phyloP scores from a whole-genome alignment of 2,329 filamentous ascomycete genomes.

The Colletotrichum lentis region DNA sequence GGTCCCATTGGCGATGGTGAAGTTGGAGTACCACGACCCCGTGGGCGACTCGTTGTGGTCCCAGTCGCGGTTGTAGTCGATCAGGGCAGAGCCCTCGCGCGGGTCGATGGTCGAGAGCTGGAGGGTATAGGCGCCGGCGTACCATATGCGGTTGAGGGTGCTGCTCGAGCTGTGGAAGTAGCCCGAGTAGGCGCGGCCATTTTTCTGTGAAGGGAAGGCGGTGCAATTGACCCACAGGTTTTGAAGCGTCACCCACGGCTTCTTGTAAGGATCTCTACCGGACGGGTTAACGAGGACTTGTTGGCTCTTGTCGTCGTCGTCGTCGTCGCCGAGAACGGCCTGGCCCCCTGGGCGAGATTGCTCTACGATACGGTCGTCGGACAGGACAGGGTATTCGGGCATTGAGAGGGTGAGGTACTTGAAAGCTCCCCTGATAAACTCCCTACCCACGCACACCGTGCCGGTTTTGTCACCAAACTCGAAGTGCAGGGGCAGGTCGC shows the following conservation, averaged over 20 bases:
- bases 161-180: slow-evolving; percentile 55
- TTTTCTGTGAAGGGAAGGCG: slow-evolving; percentile 53
- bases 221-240: slow-evolving; percentile 52
- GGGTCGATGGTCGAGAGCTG: slow-evolving; percentile 49
- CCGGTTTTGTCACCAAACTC: slow-evolving; percentile 44
- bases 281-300: background rate
- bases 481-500: slow-evolving; percentile 42
- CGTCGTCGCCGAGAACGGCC: slow-evolving; percentile 34
- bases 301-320: background rate
- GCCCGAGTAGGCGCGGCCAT: slow-evolving; percentile 57
- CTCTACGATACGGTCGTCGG: slow-evolving; percentile 1
- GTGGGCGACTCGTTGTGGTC: slow-evolving; percentile 46
- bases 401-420: slow-evolving; percentile 52
- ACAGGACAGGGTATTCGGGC: slow-evolving; percentile 51
- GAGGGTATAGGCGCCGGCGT: slow-evolving; percentile 51
- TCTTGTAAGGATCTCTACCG: slow-evolving; percentile 36
- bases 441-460: slow-evolving; percentile 45
- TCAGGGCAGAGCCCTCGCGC: slow-evolving; percentile 46
- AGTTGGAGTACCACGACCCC: slow-evolving; percentile 47
- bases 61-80: slow-evolving; percentile 47
- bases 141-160: slow-evolving; percentile 57
- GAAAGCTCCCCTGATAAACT: slow-evolving; percentile 52
- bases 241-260: slow-evolving; percentile 46
- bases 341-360: slow-evolving; percentile 42
- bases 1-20: slow-evolving; percentile 45